Conservation (phyloP, 2,329 filamentous ascomycete genomes). For the Colletotrichum sp. region DNA sequence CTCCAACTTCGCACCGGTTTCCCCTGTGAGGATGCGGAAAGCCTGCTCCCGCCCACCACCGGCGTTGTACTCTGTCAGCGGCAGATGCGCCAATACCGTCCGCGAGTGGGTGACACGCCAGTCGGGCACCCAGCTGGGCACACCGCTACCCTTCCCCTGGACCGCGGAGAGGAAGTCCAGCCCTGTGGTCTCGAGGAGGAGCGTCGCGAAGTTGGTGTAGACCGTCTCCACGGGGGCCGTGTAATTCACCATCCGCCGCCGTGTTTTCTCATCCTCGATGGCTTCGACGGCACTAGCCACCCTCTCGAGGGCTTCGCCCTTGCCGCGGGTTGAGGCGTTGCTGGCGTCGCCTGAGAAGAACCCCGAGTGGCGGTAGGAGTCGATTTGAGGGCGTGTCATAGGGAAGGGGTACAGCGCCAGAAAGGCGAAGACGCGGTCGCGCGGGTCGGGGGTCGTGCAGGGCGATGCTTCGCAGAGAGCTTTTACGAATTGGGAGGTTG, state of each 20-base stretch:
- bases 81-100: background rate
- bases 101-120: background rate
- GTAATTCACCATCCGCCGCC: background rate
- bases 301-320: background rate
- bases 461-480: background rate
- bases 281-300: background rate
- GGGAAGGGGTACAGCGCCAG: background rate
- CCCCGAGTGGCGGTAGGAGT: background rate
- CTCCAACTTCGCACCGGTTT: background rate
- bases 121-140: background rate
- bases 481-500: background rate
- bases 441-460: background rate
- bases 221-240: background rate
- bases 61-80: background rate
- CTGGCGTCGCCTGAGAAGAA: background rate
- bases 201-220: background rate
- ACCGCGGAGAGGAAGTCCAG: background rate
- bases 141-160: background rate
- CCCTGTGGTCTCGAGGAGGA: background rate
- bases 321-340: background rate
- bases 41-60: background rate
- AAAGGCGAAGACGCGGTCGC: background rate
- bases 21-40: background rate
- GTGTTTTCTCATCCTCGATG: background rate
- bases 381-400: background rate